Evolutionary conservation across 805 yeast species (phyloP).

Genomic region (Saccharomyces jurei): DNA sequence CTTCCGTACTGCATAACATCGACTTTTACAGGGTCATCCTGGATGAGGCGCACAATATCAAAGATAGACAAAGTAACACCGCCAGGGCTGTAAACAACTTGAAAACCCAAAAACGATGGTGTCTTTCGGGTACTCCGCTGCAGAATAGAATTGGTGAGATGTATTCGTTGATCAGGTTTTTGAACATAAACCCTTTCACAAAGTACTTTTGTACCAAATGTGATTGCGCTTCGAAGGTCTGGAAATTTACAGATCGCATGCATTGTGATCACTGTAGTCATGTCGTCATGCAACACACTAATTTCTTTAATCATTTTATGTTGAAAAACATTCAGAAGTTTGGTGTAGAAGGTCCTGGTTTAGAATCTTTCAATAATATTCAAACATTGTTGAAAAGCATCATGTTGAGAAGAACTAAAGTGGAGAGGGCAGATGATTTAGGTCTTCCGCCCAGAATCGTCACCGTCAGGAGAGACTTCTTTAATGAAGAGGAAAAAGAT

Average conservation of each 20-base stretch:
- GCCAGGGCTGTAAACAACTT: constrained; percentile 82
- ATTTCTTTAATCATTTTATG: constrained; percentile 92
- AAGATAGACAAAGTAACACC: constrained; percentile 88
- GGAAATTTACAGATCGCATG: constrained; percentile 79
- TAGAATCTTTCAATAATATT: constrained; percentile 66
- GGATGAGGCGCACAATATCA: constrained; percentile 97
- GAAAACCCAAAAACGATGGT: constrained; percentile 71
- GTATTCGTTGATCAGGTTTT: constrained; percentile 81
- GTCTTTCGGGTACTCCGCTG: constrained; percentile 91
- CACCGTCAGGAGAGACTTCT: constrained; percentile 75
- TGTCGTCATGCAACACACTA: constrained; percentile 89
- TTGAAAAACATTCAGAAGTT: constrained; percentile 84
- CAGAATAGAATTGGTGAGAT: constrained; percentile 96
- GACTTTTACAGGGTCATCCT: constrained; percentile 77
- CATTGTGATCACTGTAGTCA: constrained; percentile 85
- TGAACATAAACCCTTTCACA: constrained; percentile 79
- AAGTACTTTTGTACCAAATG: constrained; percentile 90
- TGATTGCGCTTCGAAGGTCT: constrained; percentile 69
- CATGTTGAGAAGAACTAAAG: constrained; percentile 90
- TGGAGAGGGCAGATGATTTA: constrained; percentile 93
- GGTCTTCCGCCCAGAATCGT: constrained; percentile 96
- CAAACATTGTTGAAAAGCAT: constrained; percentile 67
- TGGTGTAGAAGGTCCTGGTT: constrained; percentile 78
- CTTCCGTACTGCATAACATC: constrained; percentile 63
- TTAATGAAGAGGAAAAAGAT: constrained; percentile 93